Evolutionary conservation across 2,329 filamentous ascomycete species (phyloP).

Genomic region (Neocucurbitaria cava): DNA sequence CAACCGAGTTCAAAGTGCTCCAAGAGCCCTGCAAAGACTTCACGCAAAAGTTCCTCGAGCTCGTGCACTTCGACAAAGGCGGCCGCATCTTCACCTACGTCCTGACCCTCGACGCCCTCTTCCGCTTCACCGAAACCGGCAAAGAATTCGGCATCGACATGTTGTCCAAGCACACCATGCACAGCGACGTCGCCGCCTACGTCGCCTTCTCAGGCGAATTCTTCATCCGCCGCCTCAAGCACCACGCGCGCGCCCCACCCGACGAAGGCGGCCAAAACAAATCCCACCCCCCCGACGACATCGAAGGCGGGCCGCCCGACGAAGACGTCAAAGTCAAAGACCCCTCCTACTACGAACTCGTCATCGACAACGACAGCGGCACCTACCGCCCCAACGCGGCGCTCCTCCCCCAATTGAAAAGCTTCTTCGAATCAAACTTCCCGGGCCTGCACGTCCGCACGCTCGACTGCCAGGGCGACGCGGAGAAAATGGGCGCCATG

Average conservation of each 20-base stretch:
- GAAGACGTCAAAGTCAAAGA: constrained; percentile 53
- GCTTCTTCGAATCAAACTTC: constrained; percentile 75
- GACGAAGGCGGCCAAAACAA: constrained; percentile 41
- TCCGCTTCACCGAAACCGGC: constrained; percentile 93
- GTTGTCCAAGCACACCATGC: constrained; percentile 95
- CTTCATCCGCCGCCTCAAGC: constrained; percentile 76
- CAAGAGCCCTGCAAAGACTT: constrained; percentile 72
- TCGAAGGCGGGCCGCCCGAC: constrained; percentile 55
- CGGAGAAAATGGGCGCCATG: constrained; percentile 73
- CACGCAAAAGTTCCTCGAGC: constrained; percentile 80
- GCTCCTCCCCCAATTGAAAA: constrained; percentile 73
- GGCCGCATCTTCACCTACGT: constrained; percentile 91
- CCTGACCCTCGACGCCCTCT: constrained; percentile 81
- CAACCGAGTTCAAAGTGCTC: constrained; percentile 76
- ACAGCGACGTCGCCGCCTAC: constrained; percentile 89
- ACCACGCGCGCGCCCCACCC: constrained; percentile 49
- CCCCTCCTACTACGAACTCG: constrained; percentile 74
- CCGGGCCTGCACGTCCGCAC: constrained; percentile 77
- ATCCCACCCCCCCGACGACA: constrained; percentile 61
- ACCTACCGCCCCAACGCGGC: constrained; percentile 89
- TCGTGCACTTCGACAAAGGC: constrained; percentile 85
- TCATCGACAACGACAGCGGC: constrained; percentile 95
- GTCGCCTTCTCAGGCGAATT: constrained; percentile 94
- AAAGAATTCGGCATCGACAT: constrained; percentile 95
- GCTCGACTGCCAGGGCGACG: constrained; percentile 75